Evolutionary conservation across 148 eudicot species (phyloP).

Genomic region (Rhododendron vialii): DNA sequence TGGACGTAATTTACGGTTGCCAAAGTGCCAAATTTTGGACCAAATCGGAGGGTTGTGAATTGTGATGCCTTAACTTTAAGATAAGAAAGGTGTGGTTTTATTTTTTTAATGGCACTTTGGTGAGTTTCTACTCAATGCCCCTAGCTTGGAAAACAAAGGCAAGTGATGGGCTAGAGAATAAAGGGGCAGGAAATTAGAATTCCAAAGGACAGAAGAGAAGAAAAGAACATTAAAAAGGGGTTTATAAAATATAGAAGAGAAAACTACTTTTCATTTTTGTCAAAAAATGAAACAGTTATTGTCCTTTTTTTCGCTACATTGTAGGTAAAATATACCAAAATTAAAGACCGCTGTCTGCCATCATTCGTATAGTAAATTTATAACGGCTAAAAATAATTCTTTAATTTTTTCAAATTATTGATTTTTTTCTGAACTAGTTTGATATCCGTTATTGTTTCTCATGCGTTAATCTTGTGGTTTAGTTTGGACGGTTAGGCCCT

Average conservation of each 20-base stretch:
- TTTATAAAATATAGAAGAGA: background rate
- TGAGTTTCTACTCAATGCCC: background rate
- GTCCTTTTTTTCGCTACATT: too few species aligned
- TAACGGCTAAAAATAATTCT: too few species aligned
- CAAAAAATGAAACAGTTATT: background rate
- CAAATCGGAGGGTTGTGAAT: background rate
- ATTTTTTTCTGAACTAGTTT: too few species aligned
- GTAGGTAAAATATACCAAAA: background rate
- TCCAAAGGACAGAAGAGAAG: background rate
- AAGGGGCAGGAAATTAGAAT: background rate
- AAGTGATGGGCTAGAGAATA: background rate
- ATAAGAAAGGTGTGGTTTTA: background rate
- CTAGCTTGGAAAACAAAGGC: background rate
- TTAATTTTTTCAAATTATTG: background rate
- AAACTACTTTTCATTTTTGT: background rate
- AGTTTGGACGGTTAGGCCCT: too few species aligned
- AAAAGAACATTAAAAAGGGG: background rate
- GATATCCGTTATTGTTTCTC: background rate
- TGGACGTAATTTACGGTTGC: background rate
- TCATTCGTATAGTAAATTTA: background rate
- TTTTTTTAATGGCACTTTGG: background rate
- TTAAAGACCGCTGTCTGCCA: background rate
- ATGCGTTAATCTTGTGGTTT: background rate
- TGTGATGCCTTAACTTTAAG: conserved; percentile 2
- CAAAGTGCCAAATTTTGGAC: background rate